phyloP scores from a whole-genome alignment of 2,329 filamentous ascomycete species.

The Pyrenochaeta sp. region DNA sequence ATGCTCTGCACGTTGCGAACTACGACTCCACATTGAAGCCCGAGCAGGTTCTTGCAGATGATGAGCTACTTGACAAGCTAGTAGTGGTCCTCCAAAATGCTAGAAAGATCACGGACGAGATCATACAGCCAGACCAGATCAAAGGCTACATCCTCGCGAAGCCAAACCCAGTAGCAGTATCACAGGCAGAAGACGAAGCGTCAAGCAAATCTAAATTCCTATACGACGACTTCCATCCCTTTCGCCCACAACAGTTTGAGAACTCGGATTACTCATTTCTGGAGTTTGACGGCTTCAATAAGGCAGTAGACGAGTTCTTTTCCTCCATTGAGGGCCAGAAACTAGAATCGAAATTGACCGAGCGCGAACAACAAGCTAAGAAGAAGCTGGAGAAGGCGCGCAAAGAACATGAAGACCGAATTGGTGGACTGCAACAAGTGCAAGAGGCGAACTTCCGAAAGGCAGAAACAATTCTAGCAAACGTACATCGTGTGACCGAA shows the following conservation, averaged over 20 bases:
- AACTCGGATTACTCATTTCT: slow-evolving; percentile 73
- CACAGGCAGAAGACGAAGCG: slow-evolving; percentile 50
- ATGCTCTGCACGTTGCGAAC: slow-evolving; percentile 74
- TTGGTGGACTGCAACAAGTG: slow-evolving; percentile 82
- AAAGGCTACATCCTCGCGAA: slow-evolving; percentile 92
- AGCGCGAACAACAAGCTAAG: slow-evolving; percentile 82
- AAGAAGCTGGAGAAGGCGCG: slow-evolving; percentile 86
- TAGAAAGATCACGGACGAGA: slow-evolving; percentile 71
- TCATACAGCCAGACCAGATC: slow-evolving; percentile 71
- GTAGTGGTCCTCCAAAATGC: slow-evolving; percentile 75
- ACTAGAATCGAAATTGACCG: slow-evolving; percentile 81
- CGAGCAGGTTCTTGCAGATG: slow-evolving; percentile 73
- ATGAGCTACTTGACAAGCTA: slow-evolving; percentile 70
- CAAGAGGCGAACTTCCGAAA: slow-evolving; percentile 88
- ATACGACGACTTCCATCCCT: slow-evolving; percentile 96
- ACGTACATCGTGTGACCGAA: slow-evolving; percentile 89
- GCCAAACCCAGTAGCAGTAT: slow-evolving; percentile 46
- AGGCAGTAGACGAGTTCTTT: slow-evolving; percentile 95
- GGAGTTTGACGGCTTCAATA: slow-evolving; percentile 86
- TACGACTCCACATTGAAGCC: slow-evolving; percentile 76
- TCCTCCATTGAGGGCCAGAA: slow-evolving; percentile 96
- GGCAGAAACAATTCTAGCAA: slow-evolving; percentile 88
- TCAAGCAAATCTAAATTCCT: slow-evolving; percentile 63
- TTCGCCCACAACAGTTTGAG: slow-evolving; percentile 81
- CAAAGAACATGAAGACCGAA: slow-evolving; percentile 82